phyloP scores from a whole-genome alignment of 345 rosid species.

The Gynandropsis gynandra region DNA sequence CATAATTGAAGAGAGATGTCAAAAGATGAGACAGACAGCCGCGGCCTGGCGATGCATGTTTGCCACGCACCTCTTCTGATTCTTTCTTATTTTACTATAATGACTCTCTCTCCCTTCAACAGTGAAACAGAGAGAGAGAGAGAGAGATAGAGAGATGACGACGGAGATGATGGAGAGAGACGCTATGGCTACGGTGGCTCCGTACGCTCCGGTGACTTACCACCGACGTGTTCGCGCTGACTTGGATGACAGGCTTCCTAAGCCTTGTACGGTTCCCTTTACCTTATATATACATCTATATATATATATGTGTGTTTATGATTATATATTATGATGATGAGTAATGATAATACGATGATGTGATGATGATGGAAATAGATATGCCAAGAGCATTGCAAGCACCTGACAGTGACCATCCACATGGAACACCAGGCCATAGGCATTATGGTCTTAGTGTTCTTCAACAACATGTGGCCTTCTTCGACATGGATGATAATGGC shows the following conservation, averaged over 20 bases:
- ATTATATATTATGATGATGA: not conserved
- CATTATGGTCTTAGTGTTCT: constrained; percentile 55
- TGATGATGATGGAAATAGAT: constrained; percentile 29
- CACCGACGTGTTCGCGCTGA: constrained; percentile 51
- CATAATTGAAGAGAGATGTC: no score
- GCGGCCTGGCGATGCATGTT: no score
- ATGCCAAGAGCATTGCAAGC: constrained; percentile 72
- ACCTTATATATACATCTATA: not conserved
- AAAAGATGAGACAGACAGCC: no score
- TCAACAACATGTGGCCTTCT: constrained; percentile 86
- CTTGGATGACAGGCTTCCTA: constrained; percentile 56
- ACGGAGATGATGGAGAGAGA: constrained; percentile 31
- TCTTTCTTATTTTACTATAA: no score
- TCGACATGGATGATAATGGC: constrained; percentile 70
- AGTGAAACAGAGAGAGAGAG: not conserved
- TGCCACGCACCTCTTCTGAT: no score
- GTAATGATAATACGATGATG: no score
- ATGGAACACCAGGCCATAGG: constrained; percentile 53
- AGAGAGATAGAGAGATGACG: constrained; percentile 4
- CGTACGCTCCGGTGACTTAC: constrained; percentile 61
- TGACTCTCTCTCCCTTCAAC: not conserved
- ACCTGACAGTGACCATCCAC: constrained; percentile 55
- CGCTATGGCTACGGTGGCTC: constrained; percentile 59
- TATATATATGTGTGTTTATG: not conserved
- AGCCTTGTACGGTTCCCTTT: constrained; percentile 49